These are phyloP conservation scores for Zygotorulaspora chibaensis DNA, from an alignment of 805 yeast species.

Conservation along the genomic window DNA sequence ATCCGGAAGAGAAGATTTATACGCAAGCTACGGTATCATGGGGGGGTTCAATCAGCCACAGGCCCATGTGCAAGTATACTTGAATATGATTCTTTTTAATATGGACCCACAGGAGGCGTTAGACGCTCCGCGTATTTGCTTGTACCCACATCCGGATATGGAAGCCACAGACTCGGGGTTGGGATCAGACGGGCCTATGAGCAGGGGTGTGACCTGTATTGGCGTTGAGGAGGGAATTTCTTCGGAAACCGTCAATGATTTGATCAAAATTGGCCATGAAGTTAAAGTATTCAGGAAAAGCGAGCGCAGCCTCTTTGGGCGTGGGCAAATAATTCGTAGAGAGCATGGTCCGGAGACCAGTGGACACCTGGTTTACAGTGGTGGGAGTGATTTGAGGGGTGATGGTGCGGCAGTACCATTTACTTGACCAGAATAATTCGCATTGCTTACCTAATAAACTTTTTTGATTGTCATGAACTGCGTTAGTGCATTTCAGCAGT, in stretches of 20 bases:
- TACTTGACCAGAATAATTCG: no score
- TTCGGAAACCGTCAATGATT: conserved; percentile 41
- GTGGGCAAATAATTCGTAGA: conserved; percentile 69
- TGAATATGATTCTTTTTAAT: conserved; percentile 60
- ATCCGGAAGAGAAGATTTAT: conserved; percentile 36
- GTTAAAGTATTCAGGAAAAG: conserved; percentile 42
- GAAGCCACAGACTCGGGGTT: conserved; percentile 46
- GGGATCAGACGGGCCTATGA: conserved; percentile 63
- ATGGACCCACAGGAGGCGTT: conserved; percentile 68
- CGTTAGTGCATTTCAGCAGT: no score
- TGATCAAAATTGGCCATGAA: conserved; percentile 54
- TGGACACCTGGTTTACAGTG: conserved; percentile 51
- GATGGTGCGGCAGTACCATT: conserved; percentile 71
- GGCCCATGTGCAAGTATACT: conserved; percentile 73
- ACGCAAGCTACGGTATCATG: conserved; percentile 75
- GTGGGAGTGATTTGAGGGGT: conserved; percentile 79
- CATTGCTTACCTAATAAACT: no score
- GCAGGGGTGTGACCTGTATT: conserved; percentile 55
- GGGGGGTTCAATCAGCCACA: conserved; percentile 88
- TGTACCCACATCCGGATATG: conserved; percentile 48
- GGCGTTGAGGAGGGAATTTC: conserved; percentile 62
- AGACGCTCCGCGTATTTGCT: conserved; percentile 70
- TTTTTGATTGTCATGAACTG: no score
- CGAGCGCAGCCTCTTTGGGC: conserved; percentile 48
- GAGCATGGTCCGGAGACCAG: conserved; percentile 32